Conservation (phyloP, 1,284 basidiomycete species). For the Heterobasidion annosum region DNA sequence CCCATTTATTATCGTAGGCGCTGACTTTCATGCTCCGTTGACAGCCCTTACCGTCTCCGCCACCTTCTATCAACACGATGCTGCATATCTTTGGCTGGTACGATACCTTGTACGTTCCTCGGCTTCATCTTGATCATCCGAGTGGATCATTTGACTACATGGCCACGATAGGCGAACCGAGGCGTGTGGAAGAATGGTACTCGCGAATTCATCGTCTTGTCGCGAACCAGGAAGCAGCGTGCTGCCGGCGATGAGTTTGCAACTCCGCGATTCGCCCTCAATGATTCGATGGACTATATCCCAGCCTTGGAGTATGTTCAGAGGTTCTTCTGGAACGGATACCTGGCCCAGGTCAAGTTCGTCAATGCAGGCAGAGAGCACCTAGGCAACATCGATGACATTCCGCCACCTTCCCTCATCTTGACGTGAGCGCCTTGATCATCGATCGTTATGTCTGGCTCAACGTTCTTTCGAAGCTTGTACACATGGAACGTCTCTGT, state of each 20-base stretch:
- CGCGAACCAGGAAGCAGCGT: neutral
- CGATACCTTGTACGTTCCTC: neutral
- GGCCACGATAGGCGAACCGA: neutral
- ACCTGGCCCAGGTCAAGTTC: neutral
- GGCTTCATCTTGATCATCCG: neutral
- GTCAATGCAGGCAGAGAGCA: neutral
- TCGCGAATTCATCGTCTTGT: neutral
- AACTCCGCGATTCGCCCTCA: neutral
- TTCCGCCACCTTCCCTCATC: neutral
- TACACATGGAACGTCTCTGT: neutral
- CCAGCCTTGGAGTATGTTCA: neutral
- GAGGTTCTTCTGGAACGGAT: neutral
- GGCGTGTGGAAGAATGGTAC: neutral
- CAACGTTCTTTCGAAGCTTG: neutral
- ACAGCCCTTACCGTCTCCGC: neutral
- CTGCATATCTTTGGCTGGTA: neutral
- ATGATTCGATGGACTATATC: neutral
- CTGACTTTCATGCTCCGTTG: neutral
- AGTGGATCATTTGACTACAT: neutral
- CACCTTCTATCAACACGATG: neutral
- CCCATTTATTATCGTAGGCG: neutral
- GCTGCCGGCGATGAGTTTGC: neutral
- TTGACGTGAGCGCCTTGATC: neutral
- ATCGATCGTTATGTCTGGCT: neutral
- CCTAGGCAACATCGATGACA: neutral